Evolutionary conservation across 306 rosid species (phyloP).

Genomic region (Pyrus betulifolia): DNA sequence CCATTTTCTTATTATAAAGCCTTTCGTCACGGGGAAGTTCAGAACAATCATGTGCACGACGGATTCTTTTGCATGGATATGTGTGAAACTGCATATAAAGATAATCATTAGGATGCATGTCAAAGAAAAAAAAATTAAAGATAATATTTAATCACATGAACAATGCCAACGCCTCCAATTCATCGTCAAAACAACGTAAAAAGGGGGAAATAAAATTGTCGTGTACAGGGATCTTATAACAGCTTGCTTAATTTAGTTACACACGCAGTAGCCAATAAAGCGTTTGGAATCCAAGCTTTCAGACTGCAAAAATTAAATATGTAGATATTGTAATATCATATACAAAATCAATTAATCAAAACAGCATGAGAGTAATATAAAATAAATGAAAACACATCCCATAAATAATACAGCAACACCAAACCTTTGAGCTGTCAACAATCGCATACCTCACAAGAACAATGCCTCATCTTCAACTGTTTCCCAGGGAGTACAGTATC

Average conservation of each 20-base stretch:
- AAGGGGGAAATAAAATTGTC: too few species aligned
- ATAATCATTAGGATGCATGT: not conserved
- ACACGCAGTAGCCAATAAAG: not conserved
- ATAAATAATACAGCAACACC: not conserved
- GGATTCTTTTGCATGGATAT: not conserved
- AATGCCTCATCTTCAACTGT: not conserved
- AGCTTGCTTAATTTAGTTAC: not conserved
- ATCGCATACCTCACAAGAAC: not conserved
- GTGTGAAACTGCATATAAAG: constrained; percentile 8
- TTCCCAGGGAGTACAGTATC: not conserved
- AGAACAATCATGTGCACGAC: not conserved
- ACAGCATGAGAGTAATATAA: not conserved
- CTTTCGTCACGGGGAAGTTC: not conserved
- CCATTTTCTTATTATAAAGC: not conserved
- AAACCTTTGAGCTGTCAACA: not conserved
- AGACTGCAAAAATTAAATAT: not conserved
- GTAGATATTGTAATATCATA: not conserved
- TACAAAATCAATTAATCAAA: not conserved
- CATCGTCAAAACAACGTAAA: not conserved
- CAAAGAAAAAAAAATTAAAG: not conserved
- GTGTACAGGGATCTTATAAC: not conserved
- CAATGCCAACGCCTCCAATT: not conserved
- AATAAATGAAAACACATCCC: not conserved
- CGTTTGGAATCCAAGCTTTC: not conserved
- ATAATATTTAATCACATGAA: not conserved